phyloP scores from a whole-genome alignment of 768 basidiomycete species.

The Lactarius deliciosus region DNA sequence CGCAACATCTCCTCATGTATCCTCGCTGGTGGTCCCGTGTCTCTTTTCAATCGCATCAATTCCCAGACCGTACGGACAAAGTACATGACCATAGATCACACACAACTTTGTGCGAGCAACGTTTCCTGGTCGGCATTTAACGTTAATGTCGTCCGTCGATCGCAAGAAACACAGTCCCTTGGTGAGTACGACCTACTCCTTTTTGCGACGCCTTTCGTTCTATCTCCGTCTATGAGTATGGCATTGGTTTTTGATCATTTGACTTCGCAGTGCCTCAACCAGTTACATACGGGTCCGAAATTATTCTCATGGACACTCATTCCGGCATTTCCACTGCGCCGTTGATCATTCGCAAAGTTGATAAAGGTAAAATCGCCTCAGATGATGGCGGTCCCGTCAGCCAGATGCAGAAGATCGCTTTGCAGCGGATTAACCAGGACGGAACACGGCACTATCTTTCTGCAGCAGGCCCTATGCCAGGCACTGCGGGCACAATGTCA shows the following conservation, averaged over 20 bases:
- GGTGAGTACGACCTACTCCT: constrained; percentile 60
- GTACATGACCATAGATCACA: constrained; percentile 92
- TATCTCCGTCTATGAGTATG: constrained; percentile 20
- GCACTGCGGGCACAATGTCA: constrained; percentile 64
- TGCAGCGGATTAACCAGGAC: constrained; percentile 79
- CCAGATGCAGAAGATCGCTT: constrained; percentile 95
- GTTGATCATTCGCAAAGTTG: constrained; percentile 87
- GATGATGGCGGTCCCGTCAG: constrained; percentile 92
- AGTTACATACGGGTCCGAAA: constrained; percentile 89
- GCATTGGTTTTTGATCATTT: neutral
- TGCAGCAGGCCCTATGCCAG: constrained; percentile 82
- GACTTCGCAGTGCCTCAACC: constrained; percentile 61
- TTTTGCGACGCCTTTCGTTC: neutral
- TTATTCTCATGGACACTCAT: constrained; percentile 79
- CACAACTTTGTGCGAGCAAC: constrained; percentile 84
- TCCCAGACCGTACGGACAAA: constrained; percentile 96
- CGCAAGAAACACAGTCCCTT: constrained; percentile 59
- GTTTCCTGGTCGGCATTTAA: constrained; percentile 93
- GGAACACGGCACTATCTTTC: constrained; percentile 86
- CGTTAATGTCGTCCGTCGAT: constrained; percentile 81
- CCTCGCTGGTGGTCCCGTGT: constrained; percentile 83
- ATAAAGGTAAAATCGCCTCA: constrained; percentile 82
- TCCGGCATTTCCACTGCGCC: constrained; percentile 86
- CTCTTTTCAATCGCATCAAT: constrained; percentile 94
- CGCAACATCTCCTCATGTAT: constrained; percentile 91